Conservation (phyloP, 1,139 yeast species). For the Blastobotrys aristatus region DNA sequence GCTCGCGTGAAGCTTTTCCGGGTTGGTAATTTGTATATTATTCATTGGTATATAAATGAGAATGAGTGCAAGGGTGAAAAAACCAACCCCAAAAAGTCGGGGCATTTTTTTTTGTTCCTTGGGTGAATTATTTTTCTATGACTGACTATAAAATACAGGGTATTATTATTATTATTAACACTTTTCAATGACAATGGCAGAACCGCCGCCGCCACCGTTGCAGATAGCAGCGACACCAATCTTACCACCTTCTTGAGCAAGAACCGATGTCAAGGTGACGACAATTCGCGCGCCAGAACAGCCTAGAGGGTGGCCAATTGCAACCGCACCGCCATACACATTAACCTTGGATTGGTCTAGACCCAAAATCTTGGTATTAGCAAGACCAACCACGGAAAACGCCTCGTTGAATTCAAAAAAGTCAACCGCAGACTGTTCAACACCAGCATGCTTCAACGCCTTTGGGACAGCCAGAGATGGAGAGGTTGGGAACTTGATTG, state of each 20-base stretch:
- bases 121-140: no score
- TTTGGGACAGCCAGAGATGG: slow-evolving; percentile 93
- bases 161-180: no score
- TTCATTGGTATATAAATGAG: slow-evolving; percentile 4
- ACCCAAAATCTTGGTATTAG: slow-evolving; percentile 71
- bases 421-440: slow-evolving; percentile 58
- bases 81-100: neutral
- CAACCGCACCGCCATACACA: slow-evolving; percentile 98
- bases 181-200: slow-evolving; percentile 66
- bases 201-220: slow-evolving; percentile 99
- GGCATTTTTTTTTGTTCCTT: neutral
- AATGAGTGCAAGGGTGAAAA: neutral
- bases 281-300: slow-evolving; percentile 96
- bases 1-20: slow-evolving; percentile 34
- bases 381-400: slow-evolving; percentile 90
- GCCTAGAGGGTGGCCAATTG: slow-evolving; percentile 95
- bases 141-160: no score
- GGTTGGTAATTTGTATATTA: slow-evolving; percentile 32
- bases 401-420: slow-evolving; percentile 95
- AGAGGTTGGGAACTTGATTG: slow-evolving; percentile 90
- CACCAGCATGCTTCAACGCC: slow-evolving; percentile 82
- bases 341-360: slow-evolving; percentile 69
- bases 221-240: slow-evolving; percentile 93
- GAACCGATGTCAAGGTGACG: slow-evolving; percentile 72
- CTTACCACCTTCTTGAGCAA: slow-evolving; percentile 70